A percentile compares a stretch with the other conserved stretches of the same genome.
These are phyloP conservation scores for Trichoderma virens DNA, from an alignment of 495 filamentous ascomycete genomes.

Conservation along the genomic window DNA sequence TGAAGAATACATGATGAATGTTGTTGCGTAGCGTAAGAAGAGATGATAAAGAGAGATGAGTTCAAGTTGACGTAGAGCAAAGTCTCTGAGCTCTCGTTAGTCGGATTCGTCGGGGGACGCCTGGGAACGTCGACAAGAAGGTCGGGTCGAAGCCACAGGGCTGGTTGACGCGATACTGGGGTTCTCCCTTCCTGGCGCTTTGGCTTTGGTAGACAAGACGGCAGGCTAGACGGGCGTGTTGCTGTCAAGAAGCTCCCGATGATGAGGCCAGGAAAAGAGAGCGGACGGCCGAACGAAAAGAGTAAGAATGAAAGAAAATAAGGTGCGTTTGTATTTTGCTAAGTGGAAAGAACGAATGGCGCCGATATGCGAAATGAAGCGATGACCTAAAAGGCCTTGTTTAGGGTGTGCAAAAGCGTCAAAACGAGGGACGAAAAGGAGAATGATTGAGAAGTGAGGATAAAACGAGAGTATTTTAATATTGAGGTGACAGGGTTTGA, in stretches of 20 bases:
- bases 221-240: not conserved
- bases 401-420: not conserved
- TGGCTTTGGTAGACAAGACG: too few relatives aligned
- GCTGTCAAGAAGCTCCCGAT: not conserved
- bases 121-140: not conserved
- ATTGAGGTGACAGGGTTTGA: conserved; percentile 3
- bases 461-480: conserved; percentile 8
- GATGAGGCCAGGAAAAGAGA: not conserved
- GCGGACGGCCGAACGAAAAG: not conserved
- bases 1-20: conserved; percentile 4
- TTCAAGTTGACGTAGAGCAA: not conserved
- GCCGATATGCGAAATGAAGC: not conserved
- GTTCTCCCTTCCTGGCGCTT: not conserved
- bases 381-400: not conserved
- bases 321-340: not conserved
- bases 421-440: conserved; percentile 7
- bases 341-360: not conserved
- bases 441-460: conserved; percentile 7
- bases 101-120: not conserved
- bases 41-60: not conserved
- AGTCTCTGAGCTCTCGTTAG: not conserved
- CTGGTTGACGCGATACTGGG: not conserved
- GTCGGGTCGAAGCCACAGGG: conserved; percentile 1
- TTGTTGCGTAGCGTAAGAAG: not conserved
- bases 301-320: not conserved